These are phyloP conservation scores for Citrus mangshanensis DNA, from an alignment of 345 rosid genomes.

Conservation along the genomic window DNA sequence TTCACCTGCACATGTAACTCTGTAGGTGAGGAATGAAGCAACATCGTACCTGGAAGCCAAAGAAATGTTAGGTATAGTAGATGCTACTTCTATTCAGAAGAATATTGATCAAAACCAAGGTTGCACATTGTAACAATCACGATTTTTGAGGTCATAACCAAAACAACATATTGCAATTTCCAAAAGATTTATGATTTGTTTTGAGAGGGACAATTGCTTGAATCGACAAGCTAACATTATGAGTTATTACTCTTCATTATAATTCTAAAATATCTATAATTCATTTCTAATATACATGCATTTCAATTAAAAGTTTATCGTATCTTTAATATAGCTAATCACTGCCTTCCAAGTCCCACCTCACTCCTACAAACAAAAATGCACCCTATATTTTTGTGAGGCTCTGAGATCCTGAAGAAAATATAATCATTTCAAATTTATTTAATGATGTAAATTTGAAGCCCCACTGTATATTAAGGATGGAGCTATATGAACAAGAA, in stretches of 20 bases:
- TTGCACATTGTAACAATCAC: neutral
- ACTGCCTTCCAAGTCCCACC: neutral
- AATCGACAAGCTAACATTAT: neutral
- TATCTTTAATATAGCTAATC: neutral
- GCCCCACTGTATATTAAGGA: neutral
- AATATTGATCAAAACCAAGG: neutral
- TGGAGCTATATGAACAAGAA: neutral
- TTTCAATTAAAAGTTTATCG: neutral
- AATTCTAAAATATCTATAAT: no score
- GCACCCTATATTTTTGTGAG: neutral
- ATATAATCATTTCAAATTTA: no score
- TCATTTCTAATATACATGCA: neutral
- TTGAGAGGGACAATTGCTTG: neutral
- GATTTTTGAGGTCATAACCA: neutral
- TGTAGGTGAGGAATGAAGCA: conserved; percentile 50
- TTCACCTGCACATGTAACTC: conserved; percentile 58
- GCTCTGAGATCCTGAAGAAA: neutral
- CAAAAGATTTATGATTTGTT: neutral
- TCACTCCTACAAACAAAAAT: neutral
- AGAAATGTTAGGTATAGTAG: conserved; percentile 7
- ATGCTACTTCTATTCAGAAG: neutral
- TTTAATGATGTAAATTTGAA: no score
- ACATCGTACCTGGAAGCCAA: conserved; percentile 70
- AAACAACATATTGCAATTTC: neutral
- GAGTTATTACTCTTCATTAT: neutral